These are phyloP conservation scores for Aspergillus incahuasiensis DNA, from an alignment of 495 filamentous ascomycete genomes.

Conservation along the genomic window DNA sequence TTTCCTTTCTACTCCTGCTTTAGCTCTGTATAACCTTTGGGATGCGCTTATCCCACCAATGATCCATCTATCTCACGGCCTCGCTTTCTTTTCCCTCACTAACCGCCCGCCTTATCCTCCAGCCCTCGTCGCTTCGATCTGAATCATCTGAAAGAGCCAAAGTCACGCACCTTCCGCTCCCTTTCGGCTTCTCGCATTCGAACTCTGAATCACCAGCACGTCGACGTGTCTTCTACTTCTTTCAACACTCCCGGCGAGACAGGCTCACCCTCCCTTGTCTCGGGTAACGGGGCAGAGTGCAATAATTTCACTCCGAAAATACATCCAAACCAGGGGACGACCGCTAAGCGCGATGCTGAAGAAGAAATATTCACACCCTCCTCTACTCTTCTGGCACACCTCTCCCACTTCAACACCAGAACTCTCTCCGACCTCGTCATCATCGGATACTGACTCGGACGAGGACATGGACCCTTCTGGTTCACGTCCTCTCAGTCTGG, in stretches of 20 bases:
- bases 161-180: slow-evolving; percentile 1
- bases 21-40: neutral
- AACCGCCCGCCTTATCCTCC: slow-evolving; percentile 3
- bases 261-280: slow-evolving; percentile 6
- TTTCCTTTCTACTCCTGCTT: slow-evolving; percentile 5
- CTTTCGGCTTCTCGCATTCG: slow-evolving; percentile 18
- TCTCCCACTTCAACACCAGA: slow-evolving; percentile 40
- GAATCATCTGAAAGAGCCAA: neutral
- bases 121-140: neutral
- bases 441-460: slow-evolving; percentile 52
- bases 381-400: slow-evolving; percentile 41
- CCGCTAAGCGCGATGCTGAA: slow-evolving; percentile 47
- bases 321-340: slow-evolving; percentile 24
- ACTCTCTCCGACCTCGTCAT: slow-evolving; percentile 38
- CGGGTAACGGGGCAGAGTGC: slow-evolving; percentile 11
- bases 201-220: neutral
- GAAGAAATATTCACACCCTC: slow-evolving; percentile 40
- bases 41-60: slow-evolving; percentile 8
- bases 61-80: neutral
- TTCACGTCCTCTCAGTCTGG: slow-evolving; percentile 58
- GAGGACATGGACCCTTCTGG: slow-evolving; percentile 49
- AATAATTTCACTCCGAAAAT: slow-evolving; percentile 9
- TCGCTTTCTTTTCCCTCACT: slow-evolving; percentile 5
- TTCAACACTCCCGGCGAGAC: slow-evolving; percentile 3
- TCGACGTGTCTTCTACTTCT: neutral